Conservation (phyloP, 768 basidiomycete species). For the Cubamyces lactineus region DNA sequence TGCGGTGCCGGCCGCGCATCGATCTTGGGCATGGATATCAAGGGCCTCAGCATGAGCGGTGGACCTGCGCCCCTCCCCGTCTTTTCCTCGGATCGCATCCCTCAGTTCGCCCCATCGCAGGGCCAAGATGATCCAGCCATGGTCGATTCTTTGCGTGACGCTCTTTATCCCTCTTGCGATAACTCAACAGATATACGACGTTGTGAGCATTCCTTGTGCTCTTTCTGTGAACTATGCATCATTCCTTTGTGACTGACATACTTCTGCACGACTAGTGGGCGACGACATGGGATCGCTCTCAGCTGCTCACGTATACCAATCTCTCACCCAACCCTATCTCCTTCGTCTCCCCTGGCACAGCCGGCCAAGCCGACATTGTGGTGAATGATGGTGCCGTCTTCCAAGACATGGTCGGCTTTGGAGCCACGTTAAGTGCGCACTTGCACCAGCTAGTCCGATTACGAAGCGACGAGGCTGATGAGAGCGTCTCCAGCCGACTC, state of each 20-base stretch:
- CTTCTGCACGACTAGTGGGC: slow-evolving; percentile 27
- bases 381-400: slow-evolving; percentile 52
- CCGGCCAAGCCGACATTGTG: slow-evolving; percentile 63
- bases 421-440: slow-evolving; percentile 59
- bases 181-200: slow-evolving; percentile 38
- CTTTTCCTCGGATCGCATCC: neutral
- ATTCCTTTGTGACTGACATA: neutral
- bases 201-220: slow-evolving; percentile 26
- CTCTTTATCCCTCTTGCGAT: slow-evolving; percentile 1
- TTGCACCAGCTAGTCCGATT: slow-evolving; percentile 3
- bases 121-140: too few species aligned
- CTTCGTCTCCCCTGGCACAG: slow-evolving; percentile 57
- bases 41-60: too few species aligned
- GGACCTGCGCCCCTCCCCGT: neutral
- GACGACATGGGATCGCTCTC: slow-evolving; percentile 42
- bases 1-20: too few species aligned
- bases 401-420: slow-evolving; percentile 70
- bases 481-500: slow-evolving; percentile 59
- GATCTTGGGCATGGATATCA: too few species aligned
- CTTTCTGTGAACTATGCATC: neutral
- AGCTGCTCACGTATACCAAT: slow-evolving; percentile 57
- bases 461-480: neutral
- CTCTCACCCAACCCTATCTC: slow-evolving; percentile 47
- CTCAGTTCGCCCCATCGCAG: too few species aligned
- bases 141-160: neutral